phyloP scores from a whole-genome alignment of 805 yeast genomes.

The Candida insectorum region DNA sequence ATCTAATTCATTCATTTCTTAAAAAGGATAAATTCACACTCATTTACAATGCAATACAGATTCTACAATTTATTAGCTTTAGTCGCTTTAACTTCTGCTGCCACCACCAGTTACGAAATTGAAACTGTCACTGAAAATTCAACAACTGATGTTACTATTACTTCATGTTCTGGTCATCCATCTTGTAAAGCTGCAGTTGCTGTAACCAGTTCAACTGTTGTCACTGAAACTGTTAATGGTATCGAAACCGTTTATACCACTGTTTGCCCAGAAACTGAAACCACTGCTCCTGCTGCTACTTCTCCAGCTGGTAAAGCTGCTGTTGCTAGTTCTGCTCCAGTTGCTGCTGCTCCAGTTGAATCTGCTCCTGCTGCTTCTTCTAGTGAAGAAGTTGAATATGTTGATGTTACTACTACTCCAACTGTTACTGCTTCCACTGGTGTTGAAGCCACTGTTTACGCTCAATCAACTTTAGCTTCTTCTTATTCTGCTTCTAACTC shows the following conservation, averaged over 20 bases:
- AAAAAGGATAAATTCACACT: constrained; percentile 1
- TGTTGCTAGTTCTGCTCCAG: constrained; percentile 2
- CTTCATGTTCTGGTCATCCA: constrained; percentile 34
- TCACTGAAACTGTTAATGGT: constrained; percentile 32
- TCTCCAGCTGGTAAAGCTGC: constrained; percentile 12
- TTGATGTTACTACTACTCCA: constrained; percentile 51
- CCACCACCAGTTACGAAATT: constrained; percentile 15
- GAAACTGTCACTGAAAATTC: constrained; percentile 22
- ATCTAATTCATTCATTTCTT: constrained; percentile 5
- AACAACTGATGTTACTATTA: constrained; percentile 35
- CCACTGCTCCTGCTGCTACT: constrained; percentile 12
- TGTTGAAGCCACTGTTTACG: constrained; percentile 40
- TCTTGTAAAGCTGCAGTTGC: constrained; percentile 17
- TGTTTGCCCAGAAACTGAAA: constrained; percentile 30
- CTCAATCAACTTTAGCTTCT: constrained; percentile 37
- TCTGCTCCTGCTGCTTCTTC: constrained; percentile 14
- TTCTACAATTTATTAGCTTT: constrained; percentile 20
- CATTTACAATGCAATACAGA: constrained; percentile 21
- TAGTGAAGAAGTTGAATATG: constrained; percentile 25
- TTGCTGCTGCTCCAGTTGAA: constrained; percentile 11
- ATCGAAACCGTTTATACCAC: constrained; percentile 35
- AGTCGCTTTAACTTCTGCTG: constrained; percentile 22
- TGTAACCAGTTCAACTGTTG: constrained; percentile 27
- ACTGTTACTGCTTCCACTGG: constrained; percentile 44
- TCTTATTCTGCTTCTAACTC: constrained; percentile 18